phyloP scores from a whole-genome alignment of 2,329 filamentous ascomycete genomes.

The Hymenoscyphus fructigenus region DNA sequence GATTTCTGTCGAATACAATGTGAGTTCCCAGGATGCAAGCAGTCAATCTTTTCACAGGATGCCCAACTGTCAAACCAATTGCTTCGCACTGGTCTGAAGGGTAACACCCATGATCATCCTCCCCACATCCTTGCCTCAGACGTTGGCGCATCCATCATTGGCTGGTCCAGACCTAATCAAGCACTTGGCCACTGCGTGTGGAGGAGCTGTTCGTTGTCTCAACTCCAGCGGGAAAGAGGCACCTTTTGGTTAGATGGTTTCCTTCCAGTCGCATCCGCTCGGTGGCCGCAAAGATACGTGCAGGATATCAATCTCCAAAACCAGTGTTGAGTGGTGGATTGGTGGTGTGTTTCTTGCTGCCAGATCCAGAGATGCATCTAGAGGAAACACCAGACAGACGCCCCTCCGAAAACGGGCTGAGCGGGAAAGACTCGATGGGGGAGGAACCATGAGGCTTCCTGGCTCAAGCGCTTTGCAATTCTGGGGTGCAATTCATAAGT shows the following conservation, averaged over 20 bases:
- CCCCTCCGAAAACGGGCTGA: slow-evolving; percentile 28
- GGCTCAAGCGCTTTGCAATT: neutral
- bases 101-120: slow-evolving; percentile 27
- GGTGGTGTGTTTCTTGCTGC: neutral
- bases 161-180: slow-evolving; percentile 30
- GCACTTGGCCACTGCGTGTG: slow-evolving; percentile 34
- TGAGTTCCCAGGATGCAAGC: slow-evolving; percentile 7
- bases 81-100: slow-evolving; percentile 11
- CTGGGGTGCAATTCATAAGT: neutral
- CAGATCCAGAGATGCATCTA: neutral
- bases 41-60: slow-evolving; percentile 12
- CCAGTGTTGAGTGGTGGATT: neutral
- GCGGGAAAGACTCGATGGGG: slow-evolving; percentile 20
- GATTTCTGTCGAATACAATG: slow-evolving; percentile 17
- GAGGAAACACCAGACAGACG: slow-evolving; percentile 11
- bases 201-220: slow-evolving; percentile 29
- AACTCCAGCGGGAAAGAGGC: slow-evolving; percentile 22
- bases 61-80: slow-evolving; percentile 25
- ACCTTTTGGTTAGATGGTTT: slow-evolving; percentile 16
- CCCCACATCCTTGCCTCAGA: slow-evolving; percentile 26
- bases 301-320: neutral
- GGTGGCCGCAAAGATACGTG: neutral
- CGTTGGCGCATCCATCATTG: slow-evolving; percentile 34
- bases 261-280: slow-evolving; percentile 15
- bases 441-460: neutral